Evolutionary conservation across 345 rosid genomes (phyloP).

Genomic region (Gossypioides kirkii): DNA sequence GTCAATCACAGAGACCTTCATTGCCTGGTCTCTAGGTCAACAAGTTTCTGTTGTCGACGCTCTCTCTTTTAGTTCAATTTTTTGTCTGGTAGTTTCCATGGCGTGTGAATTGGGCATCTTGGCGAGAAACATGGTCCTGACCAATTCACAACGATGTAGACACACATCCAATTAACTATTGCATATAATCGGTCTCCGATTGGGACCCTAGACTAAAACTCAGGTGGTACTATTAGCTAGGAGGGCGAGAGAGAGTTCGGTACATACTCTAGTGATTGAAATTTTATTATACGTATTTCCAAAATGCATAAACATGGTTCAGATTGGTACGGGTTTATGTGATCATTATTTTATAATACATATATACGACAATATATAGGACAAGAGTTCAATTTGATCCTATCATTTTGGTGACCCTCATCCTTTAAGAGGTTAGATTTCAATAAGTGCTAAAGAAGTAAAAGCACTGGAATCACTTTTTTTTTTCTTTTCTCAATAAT

Average conservation of each 20-base stretch:
- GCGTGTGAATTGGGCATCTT: slow-evolving; percentile 12
- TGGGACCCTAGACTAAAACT: neutral
- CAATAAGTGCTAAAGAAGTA: slow-evolving; percentile 12
- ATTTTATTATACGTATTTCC: no score
- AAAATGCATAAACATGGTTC: no score
- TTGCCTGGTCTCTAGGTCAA: neutral
- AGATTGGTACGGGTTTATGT: no score
- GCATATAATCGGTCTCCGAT: neutral
- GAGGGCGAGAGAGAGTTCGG: neutral
- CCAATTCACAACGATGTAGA: neutral
- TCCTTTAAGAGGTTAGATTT: neutral
- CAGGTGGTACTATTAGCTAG: neutral
- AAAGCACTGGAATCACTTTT: neutral
- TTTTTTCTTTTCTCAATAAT: neutral
- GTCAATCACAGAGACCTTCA: neutral
- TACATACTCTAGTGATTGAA: neutral
- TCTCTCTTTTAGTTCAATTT: slow-evolving; percentile 7
- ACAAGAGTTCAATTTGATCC: neutral
- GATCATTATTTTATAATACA: neutral
- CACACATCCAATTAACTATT: neutral
- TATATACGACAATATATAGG: neutral
- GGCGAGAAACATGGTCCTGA: slow-evolving; percentile 14
- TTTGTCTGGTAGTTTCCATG: neutral
- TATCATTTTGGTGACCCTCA: neutral
- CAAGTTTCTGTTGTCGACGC: neutral